These are phyloP conservation scores for Cyberlindnera misumaiensis DNA, from an alignment of 805 yeast genomes.

Conservation along the genomic window DNA sequence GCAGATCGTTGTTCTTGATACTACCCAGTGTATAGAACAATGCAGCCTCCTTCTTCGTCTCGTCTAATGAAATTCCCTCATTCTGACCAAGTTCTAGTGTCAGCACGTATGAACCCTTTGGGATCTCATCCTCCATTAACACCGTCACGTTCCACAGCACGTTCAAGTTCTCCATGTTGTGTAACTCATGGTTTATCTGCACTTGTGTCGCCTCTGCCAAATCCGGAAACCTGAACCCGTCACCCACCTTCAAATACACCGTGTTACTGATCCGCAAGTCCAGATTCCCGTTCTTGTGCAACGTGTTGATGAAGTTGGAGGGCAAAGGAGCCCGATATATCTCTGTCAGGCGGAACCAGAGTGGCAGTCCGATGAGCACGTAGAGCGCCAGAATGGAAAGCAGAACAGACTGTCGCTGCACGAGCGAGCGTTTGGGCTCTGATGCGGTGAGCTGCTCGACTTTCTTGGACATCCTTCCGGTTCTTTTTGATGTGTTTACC, in stretches of 20 bases:
- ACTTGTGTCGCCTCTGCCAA: constrained; percentile 47
- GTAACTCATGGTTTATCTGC: constrained; percentile 37
- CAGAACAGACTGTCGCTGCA: constrained; percentile 19
- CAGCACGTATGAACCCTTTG: constrained; percentile 27
- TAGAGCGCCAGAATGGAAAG: constrained; percentile 21
- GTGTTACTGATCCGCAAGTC: constrained; percentile 40
- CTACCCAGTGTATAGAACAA: constrained; percentile 36
- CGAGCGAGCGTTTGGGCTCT: constrained; percentile 16
- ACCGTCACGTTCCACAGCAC: constrained; percentile 31
- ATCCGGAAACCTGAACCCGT: constrained; percentile 59
- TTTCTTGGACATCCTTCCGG: not conserved
- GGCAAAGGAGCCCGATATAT: constrained; percentile 36
- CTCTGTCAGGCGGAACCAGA: constrained; percentile 36
- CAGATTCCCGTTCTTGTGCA: constrained; percentile 31
- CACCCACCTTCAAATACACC: constrained; percentile 30
- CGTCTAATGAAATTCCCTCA: constrained; percentile 39
- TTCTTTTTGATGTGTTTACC: not conserved
- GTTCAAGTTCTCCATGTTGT: constrained; percentile 17
- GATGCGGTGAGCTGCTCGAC: constrained; percentile 10
- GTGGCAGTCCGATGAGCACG: constrained; percentile 31
- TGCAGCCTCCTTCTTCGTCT: constrained; percentile 31
- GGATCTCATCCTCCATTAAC: constrained; percentile 13
- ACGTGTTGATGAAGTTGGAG: constrained; percentile 27
- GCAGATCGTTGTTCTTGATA: constrained; percentile 52
- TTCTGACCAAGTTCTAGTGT: constrained; percentile 33